Evolutionary conservation across 768 basidiomycete species (phyloP).

Genomic region (Astraeus odoratus): DNA sequence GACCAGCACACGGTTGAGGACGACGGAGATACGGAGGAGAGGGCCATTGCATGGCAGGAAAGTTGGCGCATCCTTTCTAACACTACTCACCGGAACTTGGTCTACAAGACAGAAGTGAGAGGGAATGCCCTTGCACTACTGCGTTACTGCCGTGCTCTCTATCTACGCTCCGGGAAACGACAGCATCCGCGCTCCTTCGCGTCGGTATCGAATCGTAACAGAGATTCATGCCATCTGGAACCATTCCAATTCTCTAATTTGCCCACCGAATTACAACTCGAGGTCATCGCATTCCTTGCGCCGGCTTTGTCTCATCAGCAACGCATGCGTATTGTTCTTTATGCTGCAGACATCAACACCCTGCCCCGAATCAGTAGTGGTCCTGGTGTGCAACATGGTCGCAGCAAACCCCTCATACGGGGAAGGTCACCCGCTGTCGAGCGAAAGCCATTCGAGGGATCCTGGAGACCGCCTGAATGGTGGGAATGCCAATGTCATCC

Average conservation of each 20-base stretch:
- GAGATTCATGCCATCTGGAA: conserved; percentile 6
- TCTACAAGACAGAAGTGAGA: conserved; percentile 32
- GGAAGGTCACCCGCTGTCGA: conserved; percentile 6
- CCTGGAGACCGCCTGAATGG: conserved; percentile 29
- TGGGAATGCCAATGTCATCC: conserved; percentile 27
- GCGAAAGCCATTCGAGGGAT: conserved; percentile 23
- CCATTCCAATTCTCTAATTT: conserved; percentile 32
- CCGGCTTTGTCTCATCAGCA: conserved; percentile 52
- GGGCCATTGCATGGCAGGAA: conserved; percentile 25
- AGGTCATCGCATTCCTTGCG: conserved; percentile 52
- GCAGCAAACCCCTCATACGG: conserved; percentile 5
- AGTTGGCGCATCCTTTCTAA: conserved; percentile 25
- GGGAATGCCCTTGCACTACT: conserved; percentile 45
- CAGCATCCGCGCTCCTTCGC: background rate
- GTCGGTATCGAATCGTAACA: conserved; percentile 4
- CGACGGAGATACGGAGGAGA: conserved; percentile 24
- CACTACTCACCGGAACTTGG: conserved; percentile 38
- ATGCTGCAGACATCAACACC: conserved; percentile 41
- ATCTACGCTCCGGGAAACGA: conserved; percentile 31
- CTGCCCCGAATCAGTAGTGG: conserved; percentile 32
- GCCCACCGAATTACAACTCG: conserved; percentile 50
- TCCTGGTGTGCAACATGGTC: conserved; percentile 9
- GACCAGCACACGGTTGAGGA: conserved; percentile 32
- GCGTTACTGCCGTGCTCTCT: conserved; percentile 40
- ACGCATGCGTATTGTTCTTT: conserved; percentile 44